Percentiles rank a stretch among this genome's conserved stretches.
These are phyloP conservation scores for Liriodendron chinense DNA, from an alignment of 164 flowering plant genomes.

Conservation along the genomic window DNA sequence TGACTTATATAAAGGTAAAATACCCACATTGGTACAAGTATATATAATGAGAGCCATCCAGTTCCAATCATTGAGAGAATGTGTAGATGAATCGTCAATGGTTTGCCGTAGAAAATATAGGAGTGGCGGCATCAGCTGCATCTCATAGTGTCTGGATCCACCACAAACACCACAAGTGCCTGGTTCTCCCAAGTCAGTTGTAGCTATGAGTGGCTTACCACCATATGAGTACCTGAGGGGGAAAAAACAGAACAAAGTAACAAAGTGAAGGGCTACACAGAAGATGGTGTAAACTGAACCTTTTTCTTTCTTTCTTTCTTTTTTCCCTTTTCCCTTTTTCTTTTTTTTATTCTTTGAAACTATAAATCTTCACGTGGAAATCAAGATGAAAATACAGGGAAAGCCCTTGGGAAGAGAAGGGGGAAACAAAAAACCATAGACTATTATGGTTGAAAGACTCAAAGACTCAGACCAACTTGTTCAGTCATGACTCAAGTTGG, in stretches of 20 bases:
- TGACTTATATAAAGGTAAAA: slow-evolving; percentile 1
- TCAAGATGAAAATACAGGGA: background rate
- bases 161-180: slow-evolving; percentile 67
- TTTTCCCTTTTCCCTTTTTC: background rate
- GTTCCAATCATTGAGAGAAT: slow-evolving; percentile 53
- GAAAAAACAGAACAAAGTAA: background rate
- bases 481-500: no score
- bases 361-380: background rate
- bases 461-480: no score
- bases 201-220: slow-evolving; percentile 72
- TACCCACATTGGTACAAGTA: slow-evolving; percentile 74
- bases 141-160: slow-evolving; percentile 60
- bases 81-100: slow-evolving; percentile 31
- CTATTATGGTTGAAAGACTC: no score
- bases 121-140: slow-evolving; percentile 93
- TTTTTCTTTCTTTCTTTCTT: background rate
- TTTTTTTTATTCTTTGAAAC: no score
- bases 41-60: slow-evolving; percentile 85
- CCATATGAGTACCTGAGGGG: slow-evolving; percentile 63
- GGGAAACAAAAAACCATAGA: background rate
- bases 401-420: background rate
- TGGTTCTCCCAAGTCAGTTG: slow-evolving; percentile 33
- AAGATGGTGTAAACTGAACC: background rate
- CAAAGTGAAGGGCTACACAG: background rate
- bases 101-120: slow-evolving; percentile 72